Percentiles rank a stretch among this genome's conserved stretches.
Evolutionary conservation across 805 yeast genomes (phyloP).

Genomic region (Cyberlindnera saturnus): DNA sequence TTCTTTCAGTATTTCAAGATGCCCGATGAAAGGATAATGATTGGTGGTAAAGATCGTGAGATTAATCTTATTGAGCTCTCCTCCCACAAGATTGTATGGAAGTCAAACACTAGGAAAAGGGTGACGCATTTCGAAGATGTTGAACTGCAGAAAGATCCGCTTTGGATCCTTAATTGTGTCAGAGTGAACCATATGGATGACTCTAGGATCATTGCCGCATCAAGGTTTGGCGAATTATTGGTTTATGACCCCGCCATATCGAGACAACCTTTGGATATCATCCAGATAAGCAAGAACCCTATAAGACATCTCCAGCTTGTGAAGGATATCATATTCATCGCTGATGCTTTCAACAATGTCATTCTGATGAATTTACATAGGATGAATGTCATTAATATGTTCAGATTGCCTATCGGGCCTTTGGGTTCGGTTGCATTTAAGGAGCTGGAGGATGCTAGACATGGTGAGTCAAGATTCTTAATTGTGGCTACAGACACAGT

Average conservation of each 20-base stretch:
- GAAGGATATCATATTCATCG: conserved; percentile 8
- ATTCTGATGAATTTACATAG: conserved; percentile 9
- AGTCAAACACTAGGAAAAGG: conserved; percentile 12
- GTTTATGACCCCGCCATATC: conserved; percentile 14
- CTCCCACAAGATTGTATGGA: conserved; percentile 18
- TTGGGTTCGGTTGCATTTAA: conserved; percentile 10
- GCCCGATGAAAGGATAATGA: conserved; percentile 6
- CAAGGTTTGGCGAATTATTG: conserved; percentile 20
- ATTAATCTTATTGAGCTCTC: conserved; percentile 15
- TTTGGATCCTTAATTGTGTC: no score
- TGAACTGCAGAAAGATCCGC: no score
- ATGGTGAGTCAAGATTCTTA: conserved; percentile 5
- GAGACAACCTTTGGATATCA: conserved; percentile 19
- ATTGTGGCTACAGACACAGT: conserved; percentile 7
- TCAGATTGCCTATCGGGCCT: conserved; percentile 20
- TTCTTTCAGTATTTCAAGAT: conserved; percentile 13
- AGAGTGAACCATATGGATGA: conserved; percentile 9
- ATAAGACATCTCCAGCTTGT: conserved; percentile 13
- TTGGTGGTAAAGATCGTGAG: conserved; percentile 23
- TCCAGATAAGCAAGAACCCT: conserved; percentile 18
- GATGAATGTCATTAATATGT: conserved; percentile 6
- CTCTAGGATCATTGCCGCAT: conserved; percentile 14
- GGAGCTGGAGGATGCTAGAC: conserved; percentile 1
- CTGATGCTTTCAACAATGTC: conserved; percentile 19
- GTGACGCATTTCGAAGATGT: no score